These are phyloP conservation scores for Camelina laxa DNA, from an alignment of 345 rosid species.

Conservation along the genomic window DNA sequence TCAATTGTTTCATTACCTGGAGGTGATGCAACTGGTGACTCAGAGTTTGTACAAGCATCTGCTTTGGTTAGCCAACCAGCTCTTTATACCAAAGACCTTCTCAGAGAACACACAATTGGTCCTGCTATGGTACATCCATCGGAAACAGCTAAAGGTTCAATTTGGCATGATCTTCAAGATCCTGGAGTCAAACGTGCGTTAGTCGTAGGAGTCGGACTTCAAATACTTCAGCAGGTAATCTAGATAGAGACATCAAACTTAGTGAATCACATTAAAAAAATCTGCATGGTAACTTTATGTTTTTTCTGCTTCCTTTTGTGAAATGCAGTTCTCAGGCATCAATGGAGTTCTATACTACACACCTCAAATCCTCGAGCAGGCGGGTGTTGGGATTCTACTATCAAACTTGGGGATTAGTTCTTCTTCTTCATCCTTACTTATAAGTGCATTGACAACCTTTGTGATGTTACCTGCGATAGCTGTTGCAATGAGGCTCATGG, in stretches of 20 bases:
- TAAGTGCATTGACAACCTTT: conserved; percentile 84
- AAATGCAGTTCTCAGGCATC: conserved; percentile 87
- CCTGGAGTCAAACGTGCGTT: conserved; percentile 97
- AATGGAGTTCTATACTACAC: conserved; percentile 97
- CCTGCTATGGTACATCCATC: conserved; percentile 96
- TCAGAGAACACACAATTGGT: conserved; percentile 64
- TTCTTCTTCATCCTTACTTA: conserved; percentile 77
- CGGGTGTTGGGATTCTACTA: conserved; percentile 90
- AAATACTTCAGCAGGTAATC: conserved; percentile 97
- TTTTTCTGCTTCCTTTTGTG: conserved; percentile 10
- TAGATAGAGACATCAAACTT: conserved; percentile 8
- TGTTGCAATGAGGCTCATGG: conserved; percentile 97
- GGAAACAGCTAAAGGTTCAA: conserved; percentile 59
- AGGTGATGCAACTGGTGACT: conserved; percentile 56
- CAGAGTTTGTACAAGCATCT: conserved; percentile 74
- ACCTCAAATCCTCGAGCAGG: conserved; percentile 96
- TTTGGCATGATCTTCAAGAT: conserved; percentile 84
- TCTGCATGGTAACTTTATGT: conserved; percentile 5
- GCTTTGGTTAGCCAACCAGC: conserved; percentile 95
- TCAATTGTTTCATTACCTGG: conserved; percentile 68
- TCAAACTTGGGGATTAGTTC: conserved; percentile 76
- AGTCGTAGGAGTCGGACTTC: conserved; percentile 87
- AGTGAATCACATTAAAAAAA: not conserved
- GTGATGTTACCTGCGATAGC: conserved; percentile 96
- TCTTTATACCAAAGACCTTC: conserved; percentile 73